Percentiles rank a stretch among this genome's conserved stretches.
Conservation (phyloP, 441 rosid species). For the Adansonia gregorii region DNA sequence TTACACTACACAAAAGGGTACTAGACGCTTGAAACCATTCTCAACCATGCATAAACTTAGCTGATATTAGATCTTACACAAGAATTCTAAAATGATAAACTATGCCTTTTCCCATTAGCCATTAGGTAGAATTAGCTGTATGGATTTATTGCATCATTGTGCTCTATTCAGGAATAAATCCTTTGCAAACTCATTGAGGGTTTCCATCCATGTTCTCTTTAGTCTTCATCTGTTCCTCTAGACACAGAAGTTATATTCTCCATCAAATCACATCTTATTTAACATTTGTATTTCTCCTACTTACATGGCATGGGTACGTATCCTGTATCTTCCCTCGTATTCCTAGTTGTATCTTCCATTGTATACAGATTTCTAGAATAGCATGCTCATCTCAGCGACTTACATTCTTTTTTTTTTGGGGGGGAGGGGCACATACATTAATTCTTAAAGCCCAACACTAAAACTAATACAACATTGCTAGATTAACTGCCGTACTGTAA, state of each 20-base stretch:
- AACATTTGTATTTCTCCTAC: conserved; percentile 3
- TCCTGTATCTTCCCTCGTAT: neutral
- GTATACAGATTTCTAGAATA: neutral
- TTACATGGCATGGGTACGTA: neutral
- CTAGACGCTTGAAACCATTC: neutral
- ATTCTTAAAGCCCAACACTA: neutral
- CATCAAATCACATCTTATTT: neutral
- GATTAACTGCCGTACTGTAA: neutral
- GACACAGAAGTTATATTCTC: neutral
- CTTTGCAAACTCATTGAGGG: conserved; percentile 9
- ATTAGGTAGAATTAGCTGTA: neutral
- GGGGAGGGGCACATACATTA: neutral
- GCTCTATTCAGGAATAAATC: neutral
- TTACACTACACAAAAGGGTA: neutral
- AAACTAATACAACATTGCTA: neutral
- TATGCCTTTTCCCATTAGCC: neutral
- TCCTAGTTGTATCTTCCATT: neutral
- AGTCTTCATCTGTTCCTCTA: neutral
- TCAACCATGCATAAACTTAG: neutral
- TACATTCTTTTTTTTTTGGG: neutral
- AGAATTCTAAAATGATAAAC: conserved; percentile 6
- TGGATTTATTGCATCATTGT: neutral
- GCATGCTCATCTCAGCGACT: neutral
- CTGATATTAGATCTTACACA: neutral
- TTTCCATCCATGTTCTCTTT: neutral